A percentile compares a stretch with the other conserved stretches of the same genome.
phyloP scores from a whole-genome alignment of 2,329 filamentous ascomycete genomes.

The Aspergillus spinulosporus region DNA sequence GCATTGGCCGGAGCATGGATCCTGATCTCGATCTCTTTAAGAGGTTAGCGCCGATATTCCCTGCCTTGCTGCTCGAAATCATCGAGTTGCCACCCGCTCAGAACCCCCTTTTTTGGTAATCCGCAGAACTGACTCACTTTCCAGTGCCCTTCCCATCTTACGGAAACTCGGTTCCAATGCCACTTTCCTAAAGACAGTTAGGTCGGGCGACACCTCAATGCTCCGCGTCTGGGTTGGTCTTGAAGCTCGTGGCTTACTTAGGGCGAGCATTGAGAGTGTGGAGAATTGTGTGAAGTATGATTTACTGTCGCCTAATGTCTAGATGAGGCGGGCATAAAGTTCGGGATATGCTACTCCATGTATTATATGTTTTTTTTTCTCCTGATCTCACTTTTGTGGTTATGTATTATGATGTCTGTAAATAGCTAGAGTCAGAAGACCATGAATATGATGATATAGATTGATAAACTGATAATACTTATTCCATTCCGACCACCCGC shows the following conservation, averaged over 20 bases:
- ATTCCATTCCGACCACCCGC: not conserved
- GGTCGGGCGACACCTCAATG: conserved; percentile 77
- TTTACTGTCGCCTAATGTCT: conserved; percentile 83
- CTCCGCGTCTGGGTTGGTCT: conserved; percentile 87
- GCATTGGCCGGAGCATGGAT: conserved; percentile 84
- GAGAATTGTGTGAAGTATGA: conserved; percentile 91
- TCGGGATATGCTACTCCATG: not conserved
- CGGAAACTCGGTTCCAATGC: conserved; percentile 73
- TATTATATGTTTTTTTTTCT: not conserved
- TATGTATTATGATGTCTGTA: not conserved
- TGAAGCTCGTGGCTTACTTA: conserved; percentile 83
- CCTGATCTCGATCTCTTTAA: conserved; percentile 84
- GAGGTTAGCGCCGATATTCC: conserved; percentile 51
- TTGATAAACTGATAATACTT: not conserved
- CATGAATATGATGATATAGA: not conserved
- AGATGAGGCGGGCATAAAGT: conserved; percentile 6
- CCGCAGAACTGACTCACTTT: not conserved
- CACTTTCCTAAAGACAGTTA: conserved; percentile 59
- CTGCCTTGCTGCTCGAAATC: not conserved
- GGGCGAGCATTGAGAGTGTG: conserved; percentile 85
- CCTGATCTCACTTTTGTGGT: too few species aligned
- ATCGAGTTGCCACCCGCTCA: not conserved
- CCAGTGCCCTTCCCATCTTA: conserved; percentile 82
- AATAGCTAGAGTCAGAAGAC: not conserved
- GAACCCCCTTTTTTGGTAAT: not conserved